These are phyloP conservation scores for Euphrasia arctica DNA, from an alignment of 305 asterid genomes.

Conservation along the genomic window DNA sequence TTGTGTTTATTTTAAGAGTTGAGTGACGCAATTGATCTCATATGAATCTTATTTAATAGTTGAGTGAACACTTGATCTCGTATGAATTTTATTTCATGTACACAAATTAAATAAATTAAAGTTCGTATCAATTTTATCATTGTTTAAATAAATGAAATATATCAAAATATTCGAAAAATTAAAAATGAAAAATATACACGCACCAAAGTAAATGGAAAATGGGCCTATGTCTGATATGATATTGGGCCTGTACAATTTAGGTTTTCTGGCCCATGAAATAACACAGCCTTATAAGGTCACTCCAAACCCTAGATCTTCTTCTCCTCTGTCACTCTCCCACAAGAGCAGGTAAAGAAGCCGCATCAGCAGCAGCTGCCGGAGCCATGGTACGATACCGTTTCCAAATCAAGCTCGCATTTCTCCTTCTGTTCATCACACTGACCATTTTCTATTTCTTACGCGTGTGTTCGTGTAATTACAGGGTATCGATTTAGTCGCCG, in stretches of 20 bases:
- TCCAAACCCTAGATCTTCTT: background rate
- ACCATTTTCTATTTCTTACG: background rate
- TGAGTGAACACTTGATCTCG: no score
- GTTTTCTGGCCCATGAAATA: background rate
- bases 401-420: background rate
- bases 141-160: no score
- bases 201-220: background rate
- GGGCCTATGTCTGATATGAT: background rate
- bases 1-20: no score
- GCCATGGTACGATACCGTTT: conserved; percentile 32
- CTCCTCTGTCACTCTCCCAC: background rate
- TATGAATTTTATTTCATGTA: no score
- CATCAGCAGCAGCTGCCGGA: conserved; percentile 23
- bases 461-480: conserved; percentile 14
- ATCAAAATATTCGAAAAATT: no score
- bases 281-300: background rate
- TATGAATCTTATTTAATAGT: no score
- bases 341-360: conserved; percentile 19
- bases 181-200: no score
- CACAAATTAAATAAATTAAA: no score
- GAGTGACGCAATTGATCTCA: no score
- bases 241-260: background rate
- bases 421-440: background rate
- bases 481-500: conserved; percentile 85
- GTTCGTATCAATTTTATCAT: no score